Base-by-base conservation (phyloP, 2,329 filamentous ascomycete species). In the Cryphonectria naterciae region DNA sequence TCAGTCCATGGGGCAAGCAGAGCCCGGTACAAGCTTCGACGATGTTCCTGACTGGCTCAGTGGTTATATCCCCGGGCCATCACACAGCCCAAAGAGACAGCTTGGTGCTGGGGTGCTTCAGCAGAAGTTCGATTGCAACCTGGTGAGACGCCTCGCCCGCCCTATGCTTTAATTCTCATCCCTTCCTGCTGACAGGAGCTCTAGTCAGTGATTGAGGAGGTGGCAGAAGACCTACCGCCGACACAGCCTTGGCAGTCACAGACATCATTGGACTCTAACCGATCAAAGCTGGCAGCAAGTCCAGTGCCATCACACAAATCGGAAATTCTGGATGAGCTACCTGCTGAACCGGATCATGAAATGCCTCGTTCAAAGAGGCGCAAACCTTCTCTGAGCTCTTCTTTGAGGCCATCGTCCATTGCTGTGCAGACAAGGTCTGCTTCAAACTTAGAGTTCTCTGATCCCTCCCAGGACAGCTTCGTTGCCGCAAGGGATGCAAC, bases 211-310 rank as follows among this genome's bases (percentile, higher is more conserved):
- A 69, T 69, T 28, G 67, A 69, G 22, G 67, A 71, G 41, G 28
- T 35, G 1, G 25, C 62, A n/a, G 70, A 69, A 22, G 63, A 69
- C 2, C 56, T 72, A 15, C 67, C 70, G 2, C 58, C 70, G 22
- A 72, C 70, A 28, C 70, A 72, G 64, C 63, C 58, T 64, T 54
- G 19, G 37, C n/a, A 68, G 11, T 41, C 65, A n/a, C 32, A n/a
- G 35, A n/a, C 17, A 10, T 37, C 58, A 10, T 22, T 2, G 35
- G 32, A 2, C 19, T 61, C 35, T 8, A n/a, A n/a, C 7, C 32
- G 35, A 37, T 37, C 58, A 61, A 19, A 10, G 17, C n/a, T 39
- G 35, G 10, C 19, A 61, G 35, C 58, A n/a, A 61, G 58, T 35
- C 35, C 58, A 22, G 15, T 32, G 25, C 54, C 54, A 32, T 32